Percentiles rank a stretch among this genome's conserved stretches.
Conservation (phyloP, 2,329 filamentous ascomycete species). For the Cytospora leucostoma region DNA sequence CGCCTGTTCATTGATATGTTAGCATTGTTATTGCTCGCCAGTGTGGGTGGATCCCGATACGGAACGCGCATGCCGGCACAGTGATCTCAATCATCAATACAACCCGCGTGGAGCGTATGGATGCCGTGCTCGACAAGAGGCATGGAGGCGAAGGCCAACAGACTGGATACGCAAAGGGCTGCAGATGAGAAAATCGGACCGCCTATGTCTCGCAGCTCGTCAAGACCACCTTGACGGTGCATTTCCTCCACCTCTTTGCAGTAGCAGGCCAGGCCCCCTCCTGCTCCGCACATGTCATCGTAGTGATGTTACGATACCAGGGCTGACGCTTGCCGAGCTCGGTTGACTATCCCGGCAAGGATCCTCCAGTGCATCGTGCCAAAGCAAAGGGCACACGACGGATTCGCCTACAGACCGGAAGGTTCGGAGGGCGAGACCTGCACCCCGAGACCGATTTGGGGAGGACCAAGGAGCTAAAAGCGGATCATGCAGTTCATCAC, state of each 20-base stretch:
- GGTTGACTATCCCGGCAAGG: conserved; percentile 9
- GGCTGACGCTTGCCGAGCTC: conserved; percentile 22
- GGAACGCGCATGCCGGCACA: conserved; percentile 40
- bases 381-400: neutral
- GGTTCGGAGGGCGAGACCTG: neutral
- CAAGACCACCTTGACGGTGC: conserved; percentile 2
- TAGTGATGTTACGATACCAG: conserved; percentile 12
- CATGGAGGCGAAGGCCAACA: conserved; percentile 9
- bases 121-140: conserved; percentile 24
- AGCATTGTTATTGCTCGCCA: conserved; percentile 45
- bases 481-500: conserved; percentile 37
- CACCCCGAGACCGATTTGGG: neutral
- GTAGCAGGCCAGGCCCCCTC: neutral
- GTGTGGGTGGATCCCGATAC: conserved; percentile 33
- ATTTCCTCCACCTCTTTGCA: neutral
- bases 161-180: conserved; percentile 2
- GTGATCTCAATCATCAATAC: conserved; percentile 41
- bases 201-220: conserved; percentile 3
- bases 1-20: conserved; percentile 62
- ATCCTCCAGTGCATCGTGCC: conserved; percentile 2
- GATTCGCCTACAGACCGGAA: neutral
- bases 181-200: conserved; percentile 9
- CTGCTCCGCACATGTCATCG: conserved; percentile 3
- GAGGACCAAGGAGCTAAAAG: conserved; percentile 7
- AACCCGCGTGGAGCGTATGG: conserved; percentile 24